These are phyloP conservation scores for Furcasterigmium furcatum DNA, from an alignment of 2,329 filamentous ascomycete species.

Conservation along the genomic window DNA sequence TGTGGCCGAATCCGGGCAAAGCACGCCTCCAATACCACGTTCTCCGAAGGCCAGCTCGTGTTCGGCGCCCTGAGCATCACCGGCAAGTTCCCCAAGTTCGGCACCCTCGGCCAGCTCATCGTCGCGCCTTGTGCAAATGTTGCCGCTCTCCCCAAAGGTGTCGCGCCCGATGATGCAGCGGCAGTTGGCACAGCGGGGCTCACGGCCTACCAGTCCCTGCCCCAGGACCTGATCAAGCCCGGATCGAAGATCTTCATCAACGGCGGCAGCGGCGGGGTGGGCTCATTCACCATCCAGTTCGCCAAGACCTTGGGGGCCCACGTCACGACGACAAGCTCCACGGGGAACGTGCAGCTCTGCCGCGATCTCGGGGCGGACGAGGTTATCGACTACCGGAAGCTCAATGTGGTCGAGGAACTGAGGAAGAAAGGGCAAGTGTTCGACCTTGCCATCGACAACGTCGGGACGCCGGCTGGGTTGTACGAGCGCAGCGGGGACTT, in stretches of 20 bases:
- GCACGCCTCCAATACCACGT: slow-evolving; percentile 1
- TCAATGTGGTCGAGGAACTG: slow-evolving; percentile 11
- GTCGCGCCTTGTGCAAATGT: slow-evolving; percentile 4
- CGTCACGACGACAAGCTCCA: slow-evolving; percentile 28
- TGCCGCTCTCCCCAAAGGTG: slow-evolving; percentile 9
- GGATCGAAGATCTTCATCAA: slow-evolving; percentile 47
- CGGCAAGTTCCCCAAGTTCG: slow-evolving; percentile 4
- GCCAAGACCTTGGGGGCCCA: slow-evolving; percentile 35
- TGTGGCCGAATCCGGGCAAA: slow-evolving; percentile 40
- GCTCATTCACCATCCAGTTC: slow-evolving; percentile 31
- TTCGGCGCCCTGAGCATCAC: slow-evolving; percentile 8
- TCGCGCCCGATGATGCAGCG: slow-evolving; percentile 15
- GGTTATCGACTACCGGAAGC: slow-evolving; percentile 28
- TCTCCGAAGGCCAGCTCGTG: slow-evolving; percentile 14
- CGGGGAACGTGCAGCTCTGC: slow-evolving; percentile 25
- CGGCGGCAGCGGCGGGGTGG: slow-evolving; percentile 29
- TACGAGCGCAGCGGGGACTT: slow-evolving; percentile 15
- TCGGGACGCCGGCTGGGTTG: slow-evolving; percentile 11
- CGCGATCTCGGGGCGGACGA: slow-evolving; percentile 28
- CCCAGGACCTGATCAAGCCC: slow-evolving; percentile 16
- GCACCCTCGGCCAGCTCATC: slow-evolving; percentile 14
- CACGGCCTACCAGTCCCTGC: slow-evolving; percentile 17
- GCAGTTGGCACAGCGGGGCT: slow-evolving; percentile 14
- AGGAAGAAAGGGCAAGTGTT: slow-evolving; percentile 10
- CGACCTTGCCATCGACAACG: slow-evolving; percentile 20